phyloP scores from a whole-genome alignment of 805 yeast species.

The Candida pseudofarinosa region DNA sequence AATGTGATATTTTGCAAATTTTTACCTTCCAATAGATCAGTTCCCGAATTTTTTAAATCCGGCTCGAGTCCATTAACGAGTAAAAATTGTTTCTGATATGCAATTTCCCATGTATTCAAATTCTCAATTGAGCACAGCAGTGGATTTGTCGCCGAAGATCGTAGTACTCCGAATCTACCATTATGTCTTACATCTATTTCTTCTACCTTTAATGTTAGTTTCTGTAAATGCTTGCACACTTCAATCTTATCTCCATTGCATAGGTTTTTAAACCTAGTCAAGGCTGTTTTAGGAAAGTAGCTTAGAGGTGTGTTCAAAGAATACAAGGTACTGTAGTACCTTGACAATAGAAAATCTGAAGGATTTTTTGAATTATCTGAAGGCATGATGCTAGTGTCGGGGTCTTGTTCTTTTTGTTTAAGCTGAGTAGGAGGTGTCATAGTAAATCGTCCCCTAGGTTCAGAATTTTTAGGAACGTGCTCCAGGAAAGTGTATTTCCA shows the following conservation, averaged over 20 bases:
- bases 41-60: conserved; percentile 19
- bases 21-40: conserved; percentile 7
- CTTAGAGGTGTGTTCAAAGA: conserved; percentile 37
- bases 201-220: conserved; percentile 30
- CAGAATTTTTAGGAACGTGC: background rate
- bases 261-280: conserved; percentile 43
- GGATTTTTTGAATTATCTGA: conserved; percentile 16
- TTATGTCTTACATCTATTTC: conserved; percentile 42
- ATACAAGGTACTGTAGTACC: conserved; percentile 35
- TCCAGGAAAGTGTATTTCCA: background rate
- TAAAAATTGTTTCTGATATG: conserved; percentile 5
- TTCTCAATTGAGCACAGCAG: background rate
- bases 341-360: conserved; percentile 22
- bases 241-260: conserved; percentile 24
- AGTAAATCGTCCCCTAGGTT: conserved; percentile 6
- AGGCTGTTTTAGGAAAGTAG: conserved; percentile 46
- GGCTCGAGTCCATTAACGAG: conserved; percentile 11
- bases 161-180: conserved; percentile 24
- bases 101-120: conserved; percentile 7
- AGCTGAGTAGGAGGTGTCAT: conserved; percentile 13
- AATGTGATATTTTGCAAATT: conserved; percentile 17
- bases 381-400: background rate
- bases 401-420: background rate
- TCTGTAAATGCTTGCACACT: conserved; percentile 20
- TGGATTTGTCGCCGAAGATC: background rate